Conservation (phyloP, 2,329 filamentous ascomycete genomes). For the Xylaria digitata region DNA sequence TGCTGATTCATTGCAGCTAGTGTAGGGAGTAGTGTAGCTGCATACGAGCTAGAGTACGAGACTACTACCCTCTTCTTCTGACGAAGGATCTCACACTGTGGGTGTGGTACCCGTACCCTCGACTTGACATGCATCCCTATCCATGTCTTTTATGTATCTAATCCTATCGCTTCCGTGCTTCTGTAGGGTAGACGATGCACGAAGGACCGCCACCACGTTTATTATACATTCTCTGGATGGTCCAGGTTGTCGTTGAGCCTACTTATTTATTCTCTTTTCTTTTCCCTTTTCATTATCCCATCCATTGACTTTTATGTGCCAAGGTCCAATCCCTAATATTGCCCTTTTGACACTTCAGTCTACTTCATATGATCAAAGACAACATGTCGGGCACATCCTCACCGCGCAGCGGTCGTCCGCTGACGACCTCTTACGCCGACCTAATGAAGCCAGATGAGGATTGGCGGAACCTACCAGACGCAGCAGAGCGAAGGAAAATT, state of each 20-base stretch:
- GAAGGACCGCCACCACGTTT: slow-evolving; percentile 36
- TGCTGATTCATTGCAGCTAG: slow-evolving; percentile 26
- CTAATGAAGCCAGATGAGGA: slow-evolving; percentile 53
- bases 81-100: slow-evolving; percentile 39
- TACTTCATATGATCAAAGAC: slow-evolving; percentile 9
- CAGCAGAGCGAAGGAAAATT: slow-evolving; percentile 51
- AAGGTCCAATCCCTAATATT: slow-evolving; percentile 28
- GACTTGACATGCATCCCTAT: slow-evolving; percentile 35
- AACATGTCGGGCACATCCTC: slow-evolving; percentile 48
- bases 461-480: slow-evolving; percentile 51
- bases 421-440: slow-evolving; percentile 51
- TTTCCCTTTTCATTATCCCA: slow-evolving; percentile 4
- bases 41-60: slow-evolving; percentile 33
- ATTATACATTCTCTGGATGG: slow-evolving; percentile 35
- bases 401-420: slow-evolving; percentile 49
- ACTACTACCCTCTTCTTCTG: slow-evolving; percentile 26
- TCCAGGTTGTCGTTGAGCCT: slow-evolving; percentile 14
- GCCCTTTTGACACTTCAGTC: slow-evolving; percentile 10
- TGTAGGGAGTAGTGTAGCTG: slow-evolving; percentile 23
- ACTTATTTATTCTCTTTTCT: slow-evolving; percentile 14
- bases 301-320: slow-evolving; percentile 28
- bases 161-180: slow-evolving; percentile 30
- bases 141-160: slow-evolving; percentile 29
- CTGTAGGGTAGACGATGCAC: slow-evolving; percentile 32
- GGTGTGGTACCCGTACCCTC: slow-evolving; percentile 23